Base-by-base conservation (phyloP, 306 rosid species). In the Citrullus colocynthis region DNA sequence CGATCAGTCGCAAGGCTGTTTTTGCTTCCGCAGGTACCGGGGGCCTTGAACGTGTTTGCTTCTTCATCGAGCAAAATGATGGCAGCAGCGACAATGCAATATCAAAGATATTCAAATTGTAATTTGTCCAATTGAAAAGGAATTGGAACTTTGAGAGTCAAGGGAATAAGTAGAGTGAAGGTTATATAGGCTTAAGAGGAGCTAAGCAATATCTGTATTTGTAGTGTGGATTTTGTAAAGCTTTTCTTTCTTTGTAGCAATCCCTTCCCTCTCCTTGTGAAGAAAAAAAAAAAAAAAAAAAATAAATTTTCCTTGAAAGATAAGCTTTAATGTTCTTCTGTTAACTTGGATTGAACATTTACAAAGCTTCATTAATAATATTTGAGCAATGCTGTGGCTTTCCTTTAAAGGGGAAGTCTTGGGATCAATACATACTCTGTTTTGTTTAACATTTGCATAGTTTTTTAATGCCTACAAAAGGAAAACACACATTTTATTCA, bases 1-100 rank as follows among this genome's bases (percentile, higher is more conserved):
- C 69, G 98, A 92, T 83, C 96, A 95, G 79, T 84, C 89, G 21
- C 97, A 95, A 81, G 87, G 98, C 73, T 95, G 98, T 84, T 73
- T 90, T 20, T 95, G 98, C 83, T 92, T 95, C 89, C 88, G 92
- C 78, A 84, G 88, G 82, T 78, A 89, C 76, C 84, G 97, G 79
- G 98, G 98, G 75, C 98, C 98, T 58, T 95, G 87, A 94, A 81
- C 55, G 78, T 2, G 30, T 7, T 49, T 28, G 63, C 74, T 74
- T 80, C 67, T 28, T 58, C 45, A 63, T 52, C 59, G 73, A 85
- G 79, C 54, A 51, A 80, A 76, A 79, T 17, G 70, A 73, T 63
- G 30, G 34, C 20, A 44, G 76, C 52, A 21, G 12, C 20, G 14
- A 77, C 21, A 30, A 65, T 65, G 34, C 41, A 49, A 30, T 62